These are phyloP conservation scores for Paraphaeosphaeria sporulosa DNA, from an alignment of 2,329 filamentous ascomycete species.

Conservation along the genomic window DNA sequence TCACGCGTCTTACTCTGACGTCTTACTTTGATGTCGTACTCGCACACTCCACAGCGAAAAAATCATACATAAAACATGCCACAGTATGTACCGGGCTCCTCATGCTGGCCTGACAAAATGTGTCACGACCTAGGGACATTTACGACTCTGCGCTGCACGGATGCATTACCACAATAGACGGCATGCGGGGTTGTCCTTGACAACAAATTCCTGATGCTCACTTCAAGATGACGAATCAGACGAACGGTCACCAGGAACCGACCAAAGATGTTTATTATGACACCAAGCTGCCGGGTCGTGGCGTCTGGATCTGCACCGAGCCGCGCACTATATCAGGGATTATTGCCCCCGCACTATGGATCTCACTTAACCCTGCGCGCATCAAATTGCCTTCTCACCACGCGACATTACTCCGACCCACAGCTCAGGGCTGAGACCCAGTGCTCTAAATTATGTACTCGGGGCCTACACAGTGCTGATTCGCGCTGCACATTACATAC, in stretches of 20 bases:
- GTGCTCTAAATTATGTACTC: conserved; percentile 15
- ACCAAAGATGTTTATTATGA: not conserved
- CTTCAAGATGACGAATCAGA: not conserved
- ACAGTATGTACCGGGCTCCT: not conserved
- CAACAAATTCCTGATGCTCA: not conserved
- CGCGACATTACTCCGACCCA: conserved; percentile 12
- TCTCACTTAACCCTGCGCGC: conserved; percentile 11
- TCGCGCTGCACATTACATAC: conserved; percentile 17
- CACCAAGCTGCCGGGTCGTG: conserved; percentile 9
- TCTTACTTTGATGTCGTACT: no score
- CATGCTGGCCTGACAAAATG: not conserved
- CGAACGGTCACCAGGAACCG: not conserved
- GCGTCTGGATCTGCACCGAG: conserved; percentile 21
- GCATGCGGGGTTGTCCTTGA: not conserved
- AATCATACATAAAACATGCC: no score
- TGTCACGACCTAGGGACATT: not conserved
- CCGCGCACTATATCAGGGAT: conserved; percentile 23
- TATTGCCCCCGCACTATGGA: conserved; percentile 21
- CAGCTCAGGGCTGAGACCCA: conserved; percentile 17
- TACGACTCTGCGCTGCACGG: not conserved
- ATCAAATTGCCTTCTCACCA: conserved; percentile 16
- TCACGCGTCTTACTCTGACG: no score
- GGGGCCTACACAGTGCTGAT: conserved; percentile 11
- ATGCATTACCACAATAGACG: not conserved
- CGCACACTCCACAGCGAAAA: no score